Evolutionary conservation across 2,329 filamentous ascomycete genomes (phyloP).

Genomic region (Fusarium clavum): DNA sequence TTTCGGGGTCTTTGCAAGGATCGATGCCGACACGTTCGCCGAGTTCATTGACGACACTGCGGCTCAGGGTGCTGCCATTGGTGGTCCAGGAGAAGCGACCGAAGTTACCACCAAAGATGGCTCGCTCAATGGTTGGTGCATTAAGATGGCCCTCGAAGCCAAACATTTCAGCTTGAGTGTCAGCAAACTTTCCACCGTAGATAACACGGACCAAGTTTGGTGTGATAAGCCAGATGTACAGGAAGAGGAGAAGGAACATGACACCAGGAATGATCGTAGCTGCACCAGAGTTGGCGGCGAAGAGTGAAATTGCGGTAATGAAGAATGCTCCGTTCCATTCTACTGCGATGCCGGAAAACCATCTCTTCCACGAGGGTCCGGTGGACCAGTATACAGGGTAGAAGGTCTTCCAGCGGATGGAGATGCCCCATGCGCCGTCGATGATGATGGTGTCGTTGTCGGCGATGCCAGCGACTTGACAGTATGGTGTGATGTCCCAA

Average conservation of each 20-base stretch:
- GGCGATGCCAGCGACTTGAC: constrained; percentile 50
- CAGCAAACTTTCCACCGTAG: constrained; percentile 48
- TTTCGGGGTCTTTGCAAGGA: constrained; percentile 41
- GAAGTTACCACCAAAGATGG: constrained; percentile 49
- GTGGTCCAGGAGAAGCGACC: constrained; percentile 47
- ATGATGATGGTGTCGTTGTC: constrained; percentile 51
- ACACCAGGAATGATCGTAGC: constrained; percentile 36
- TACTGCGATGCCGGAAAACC: constrained; percentile 26
- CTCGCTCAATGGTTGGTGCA: constrained; percentile 45
- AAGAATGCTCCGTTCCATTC: constrained; percentile 41
- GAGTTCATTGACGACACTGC: constrained; percentile 42
- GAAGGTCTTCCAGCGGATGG: constrained; percentile 50
- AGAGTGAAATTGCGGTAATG: constrained; percentile 38
- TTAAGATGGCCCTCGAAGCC: constrained; percentile 51
- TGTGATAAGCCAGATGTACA: constrained; percentile 41
- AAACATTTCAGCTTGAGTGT: constrained; percentile 49
- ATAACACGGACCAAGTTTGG: constrained; percentile 44
- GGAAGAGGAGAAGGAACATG: constrained; percentile 42
- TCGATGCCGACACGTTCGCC: constrained; percentile 47
- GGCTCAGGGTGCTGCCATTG: constrained; percentile 46
- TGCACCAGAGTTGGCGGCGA: neutral
- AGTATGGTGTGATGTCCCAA: constrained; percentile 51
- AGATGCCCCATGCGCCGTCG: constrained; percentile 49
- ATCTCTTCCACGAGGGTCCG: constrained; percentile 42
- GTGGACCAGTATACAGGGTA: constrained; percentile 47